Evolutionary conservation across 495 filamentous ascomycete species (phyloP), one percentile per base, ranked within the genome.

Genomic region (Cercophora samala): DNA sequence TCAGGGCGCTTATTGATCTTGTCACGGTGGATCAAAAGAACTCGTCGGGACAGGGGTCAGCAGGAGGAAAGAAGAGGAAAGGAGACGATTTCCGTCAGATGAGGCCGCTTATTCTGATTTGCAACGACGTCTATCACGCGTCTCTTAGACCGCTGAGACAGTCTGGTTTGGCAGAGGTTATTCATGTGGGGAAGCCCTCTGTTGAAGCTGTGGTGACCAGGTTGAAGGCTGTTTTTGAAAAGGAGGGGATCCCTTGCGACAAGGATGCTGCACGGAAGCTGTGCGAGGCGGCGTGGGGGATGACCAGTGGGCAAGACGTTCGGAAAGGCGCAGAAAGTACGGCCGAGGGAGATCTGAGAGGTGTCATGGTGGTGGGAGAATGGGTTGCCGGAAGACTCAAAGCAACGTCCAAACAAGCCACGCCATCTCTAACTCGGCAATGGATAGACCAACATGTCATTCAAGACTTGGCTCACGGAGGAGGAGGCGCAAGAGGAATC

Each of bases 41-140:
- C 69, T 82, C 83, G 4, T 76, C 83, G 0, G 74, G 79, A 54
- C 71, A 76, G n/a, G 71, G 79, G 5, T 55, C 46, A 70, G 78
- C 55, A 64, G 79, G 17, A 5, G 58, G 68, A 6, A 73, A 68
- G 46, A 87, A 82, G 66, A 84, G 86, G 77, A 92, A 90, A 72
- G 89, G 88, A 0, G 92, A 97, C 69, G 87, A 87, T 52, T 99
- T 98, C 75, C 85, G 89, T 26, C 85, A 97, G 63, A 84, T 93
- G 77, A 86, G 95, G 59, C 95, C 95, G 0, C 81, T 99, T 42
- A 92, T 99, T 66, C 78, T 97, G 26, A 93, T 99, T 66, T 99
- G 95, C 83, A 99, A 99, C 67, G 95, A 99, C 77, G 85, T 97
- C n/a, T 99, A 99, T 75, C 92, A 96, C 71, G 86, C 95, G 23